Evolutionary conservation across 2,329 filamentous ascomycete species (phyloP).

Genomic region (Colletotrichum shisoi): DNA sequence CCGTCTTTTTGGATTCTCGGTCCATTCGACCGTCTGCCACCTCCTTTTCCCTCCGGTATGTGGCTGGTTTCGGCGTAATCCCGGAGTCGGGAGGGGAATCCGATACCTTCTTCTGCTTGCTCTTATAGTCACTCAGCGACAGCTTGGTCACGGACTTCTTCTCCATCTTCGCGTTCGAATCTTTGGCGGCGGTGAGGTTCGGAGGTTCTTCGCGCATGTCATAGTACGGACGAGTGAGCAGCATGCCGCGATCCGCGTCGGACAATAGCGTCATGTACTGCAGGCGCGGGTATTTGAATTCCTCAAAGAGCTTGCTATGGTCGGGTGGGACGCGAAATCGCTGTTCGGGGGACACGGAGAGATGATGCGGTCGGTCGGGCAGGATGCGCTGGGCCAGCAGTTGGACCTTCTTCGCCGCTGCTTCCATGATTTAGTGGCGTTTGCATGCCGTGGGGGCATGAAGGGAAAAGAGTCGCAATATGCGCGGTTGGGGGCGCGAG

Average conservation of each 20-base stretch:
- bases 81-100: conserved; percentile 39
- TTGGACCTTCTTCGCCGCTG: conserved; percentile 65
- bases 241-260: conserved; percentile 65
- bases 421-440: conserved; percentile 62
- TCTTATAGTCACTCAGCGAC: conserved; percentile 67
- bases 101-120: conserved; percentile 55
- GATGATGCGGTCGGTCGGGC: conserved; percentile 62
- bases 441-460: conserved; percentile 41
- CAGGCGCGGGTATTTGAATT: conserved; percentile 59
- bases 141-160: conserved; percentile 62
- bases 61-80: conserved; percentile 43
- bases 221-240: conserved; percentile 65
- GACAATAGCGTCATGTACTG: conserved; percentile 67
- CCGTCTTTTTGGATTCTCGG: conserved; percentile 42
- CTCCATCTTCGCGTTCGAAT: conserved; percentile 53
- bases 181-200: conserved; percentile 51
- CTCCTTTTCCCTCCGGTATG: conserved; percentile 41
- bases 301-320: conserved; percentile 54
- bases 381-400: conserved; percentile 61
- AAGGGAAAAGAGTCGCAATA: conserved; percentile 25
- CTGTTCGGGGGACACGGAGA: conserved; percentile 59
- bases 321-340: conserved; percentile 57
- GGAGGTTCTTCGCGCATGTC: conserved; percentile 63
- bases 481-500: conserved; percentile 25
- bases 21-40: conserved; percentile 31